Percentiles rank a stretch among this genome's conserved stretches.
Conservation (phyloP, 495 filamentous ascomycete species). For the Evansstolkia leycettana region DNA sequence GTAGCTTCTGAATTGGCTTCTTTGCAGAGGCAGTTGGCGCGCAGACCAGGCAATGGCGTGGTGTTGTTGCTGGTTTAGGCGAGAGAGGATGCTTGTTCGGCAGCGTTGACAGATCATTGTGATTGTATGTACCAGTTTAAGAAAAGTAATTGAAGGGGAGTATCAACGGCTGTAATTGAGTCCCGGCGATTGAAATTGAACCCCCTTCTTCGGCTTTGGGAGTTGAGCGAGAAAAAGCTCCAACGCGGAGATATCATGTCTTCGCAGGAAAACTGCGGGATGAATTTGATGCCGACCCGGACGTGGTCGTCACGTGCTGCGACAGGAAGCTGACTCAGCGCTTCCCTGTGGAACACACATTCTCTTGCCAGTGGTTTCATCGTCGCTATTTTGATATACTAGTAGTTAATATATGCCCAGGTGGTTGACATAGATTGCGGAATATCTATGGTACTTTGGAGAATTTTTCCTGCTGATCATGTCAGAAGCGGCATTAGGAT, state of each 20-base stretch:
- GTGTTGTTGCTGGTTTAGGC: slow-evolving; percentile 19
- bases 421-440: too few species aligned
- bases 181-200: too few species aligned
- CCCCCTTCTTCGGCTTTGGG: too few species aligned
- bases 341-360: too few species aligned
- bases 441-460: too few species aligned
- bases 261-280: slow-evolving; percentile 29
- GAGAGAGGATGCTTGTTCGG: slow-evolving; percentile 28
- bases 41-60: slow-evolving; percentile 13
- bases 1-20: slow-evolving; percentile 25
- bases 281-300: slow-evolving; percentile 34
- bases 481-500: too few species aligned
- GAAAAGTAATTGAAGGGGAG: background rate
- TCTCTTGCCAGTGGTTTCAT: too few species aligned
- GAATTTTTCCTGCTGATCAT: too few species aligned
- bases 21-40: slow-evolving; percentile 17
- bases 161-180: too few species aligned
- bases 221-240: background rate
- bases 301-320: slow-evolving; percentile 19
- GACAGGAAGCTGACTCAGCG: background rate
- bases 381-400: too few species aligned
- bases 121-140: background rate
- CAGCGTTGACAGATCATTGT: slow-evolving; percentile 40
- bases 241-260: slow-evolving; percentile 4
- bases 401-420: too few species aligned